A percentile compares a stretch with the other conserved stretches of the same genome.
Evolutionary conservation across 2,329 filamentous ascomycete genomes (phyloP).

Genomic region (Hansfordia pulvinata): DNA sequence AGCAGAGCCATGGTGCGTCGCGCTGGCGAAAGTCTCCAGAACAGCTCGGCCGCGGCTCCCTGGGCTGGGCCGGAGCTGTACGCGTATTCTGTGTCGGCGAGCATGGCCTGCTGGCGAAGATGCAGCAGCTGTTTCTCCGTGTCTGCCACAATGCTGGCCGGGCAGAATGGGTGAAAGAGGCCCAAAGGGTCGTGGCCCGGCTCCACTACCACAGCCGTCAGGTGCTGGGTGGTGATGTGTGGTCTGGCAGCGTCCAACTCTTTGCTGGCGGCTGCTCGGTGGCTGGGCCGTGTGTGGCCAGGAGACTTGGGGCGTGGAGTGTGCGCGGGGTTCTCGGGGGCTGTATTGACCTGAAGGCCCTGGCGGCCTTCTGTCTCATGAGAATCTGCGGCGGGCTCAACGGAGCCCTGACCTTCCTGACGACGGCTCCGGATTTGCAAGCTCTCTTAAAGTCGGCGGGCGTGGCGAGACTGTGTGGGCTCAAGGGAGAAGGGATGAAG

Average conservation of each 20-base stretch:
- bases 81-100: conserved; percentile 1
- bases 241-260: too few relatives aligned
- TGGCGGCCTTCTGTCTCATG: conserved; percentile 26
- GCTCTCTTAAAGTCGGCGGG: too few relatives aligned
- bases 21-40: conserved; percentile 11
- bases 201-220: too few relatives aligned
- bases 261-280: too few relatives aligned
- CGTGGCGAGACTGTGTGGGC: too few relatives aligned
- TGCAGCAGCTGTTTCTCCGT: conserved; percentile 10
- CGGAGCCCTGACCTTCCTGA: conserved; percentile 8
- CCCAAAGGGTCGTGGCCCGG: not conserved
- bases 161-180: not conserved
- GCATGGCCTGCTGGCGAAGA: conserved; percentile 1
- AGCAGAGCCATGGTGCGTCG: conserved; percentile 16
- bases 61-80: not conserved
- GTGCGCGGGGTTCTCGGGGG: conserved; percentile 7
- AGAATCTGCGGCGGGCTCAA: conserved; percentile 25
- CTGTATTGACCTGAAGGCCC: conserved; percentile 23
- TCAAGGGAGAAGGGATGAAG: too few relatives aligned
- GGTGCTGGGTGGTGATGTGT: too few relatives aligned
- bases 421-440: too few relatives aligned
- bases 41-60: conserved; percentile 3
- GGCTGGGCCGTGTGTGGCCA: too few relatives aligned
- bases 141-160: conserved; percentile 2
- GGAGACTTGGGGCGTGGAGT: not conserved